These are phyloP conservation scores for Mallotus repandus DNA, from an alignment of 441 rosid species.

Conservation along the genomic window DNA sequence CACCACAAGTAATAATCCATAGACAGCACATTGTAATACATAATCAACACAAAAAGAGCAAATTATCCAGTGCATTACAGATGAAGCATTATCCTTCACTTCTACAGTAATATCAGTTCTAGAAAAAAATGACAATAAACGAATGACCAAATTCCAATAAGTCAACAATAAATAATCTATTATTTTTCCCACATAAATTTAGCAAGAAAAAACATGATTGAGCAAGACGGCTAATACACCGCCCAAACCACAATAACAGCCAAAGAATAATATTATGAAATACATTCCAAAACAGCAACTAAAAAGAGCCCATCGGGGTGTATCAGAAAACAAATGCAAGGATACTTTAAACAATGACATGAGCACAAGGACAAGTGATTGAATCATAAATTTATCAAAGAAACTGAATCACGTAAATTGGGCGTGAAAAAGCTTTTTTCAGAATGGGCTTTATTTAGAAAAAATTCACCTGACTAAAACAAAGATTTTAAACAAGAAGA, in stretches of 20 bases:
- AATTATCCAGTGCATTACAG: neutral
- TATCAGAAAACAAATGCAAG: neutral
- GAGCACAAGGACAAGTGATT: neutral
- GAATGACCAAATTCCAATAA: neutral
- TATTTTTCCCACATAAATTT: neutral
- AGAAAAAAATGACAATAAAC: neutral
- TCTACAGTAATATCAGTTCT: neutral
- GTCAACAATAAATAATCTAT: neutral
- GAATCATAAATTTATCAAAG: neutral
- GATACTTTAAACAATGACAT: neutral
- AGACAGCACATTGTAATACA: neutral
- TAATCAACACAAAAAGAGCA: neutral
- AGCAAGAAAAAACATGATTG: neutral
- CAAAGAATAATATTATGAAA: neutral
- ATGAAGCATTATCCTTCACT: neutral
- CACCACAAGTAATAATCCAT: neutral
- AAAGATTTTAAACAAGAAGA: neutral
- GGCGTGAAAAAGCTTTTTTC: too few species aligned
- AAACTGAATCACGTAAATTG: neutral
- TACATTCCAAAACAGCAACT: neutral
- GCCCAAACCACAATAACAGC: neutral
- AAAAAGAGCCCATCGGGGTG: neutral
- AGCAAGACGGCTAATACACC: neutral
- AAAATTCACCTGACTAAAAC: neutral
- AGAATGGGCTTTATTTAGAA: neutral